Evolutionary conservation across 352 stramenopile genomes (phyloP), one percentile per base, ranked within the genome.

Genomic region (Phytophthora cryptogea): DNA sequence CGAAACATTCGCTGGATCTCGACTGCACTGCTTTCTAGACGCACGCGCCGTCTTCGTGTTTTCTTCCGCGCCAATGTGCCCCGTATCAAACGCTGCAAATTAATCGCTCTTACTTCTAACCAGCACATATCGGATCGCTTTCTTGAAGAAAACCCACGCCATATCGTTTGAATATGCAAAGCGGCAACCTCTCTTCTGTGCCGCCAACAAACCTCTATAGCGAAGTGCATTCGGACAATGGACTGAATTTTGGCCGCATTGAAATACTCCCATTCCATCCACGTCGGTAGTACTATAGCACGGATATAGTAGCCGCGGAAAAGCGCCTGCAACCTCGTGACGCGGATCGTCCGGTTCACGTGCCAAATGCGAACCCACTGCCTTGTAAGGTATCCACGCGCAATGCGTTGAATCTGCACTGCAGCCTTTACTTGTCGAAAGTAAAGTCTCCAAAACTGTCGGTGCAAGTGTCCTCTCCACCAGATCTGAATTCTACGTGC

Each of bases 1-100:
- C 82, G 77, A 74, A 90, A 89, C 32, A 88, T 71, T 0, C 80
- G 76, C 37, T 94, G 84, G 33, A 94, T 85, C 37, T 89, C 69
- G 23, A 62, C 73, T 8, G 77, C 82, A 10, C 63, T 54, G 0
- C 32, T 45, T 9, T 76, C 44, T 33, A 67, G 59, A 13, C 43
- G 26, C 5, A 31, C 5, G 8, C 54, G 58, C 14, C 30, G 51
- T n/a, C 31, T 66, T 8, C 53, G 64, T 20, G 75, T 68, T 1
- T 68, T 52, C 50, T 80, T 89, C 17, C 76, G 63, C 0, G 70
- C 59, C 3, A 87, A 73, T 4, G 72, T 68, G 3, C 84, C 76
- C 7, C 82, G 74, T 5, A 87, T 54, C 14, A 90, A 51, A 10
- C 78, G 67, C 51, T 94, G 84, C 1, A 94, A 50, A 14, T 83